Evolutionary conservation across 768 basidiomycete genomes (phyloP).

Genomic region (Suillus fuscotomentosus): DNA sequence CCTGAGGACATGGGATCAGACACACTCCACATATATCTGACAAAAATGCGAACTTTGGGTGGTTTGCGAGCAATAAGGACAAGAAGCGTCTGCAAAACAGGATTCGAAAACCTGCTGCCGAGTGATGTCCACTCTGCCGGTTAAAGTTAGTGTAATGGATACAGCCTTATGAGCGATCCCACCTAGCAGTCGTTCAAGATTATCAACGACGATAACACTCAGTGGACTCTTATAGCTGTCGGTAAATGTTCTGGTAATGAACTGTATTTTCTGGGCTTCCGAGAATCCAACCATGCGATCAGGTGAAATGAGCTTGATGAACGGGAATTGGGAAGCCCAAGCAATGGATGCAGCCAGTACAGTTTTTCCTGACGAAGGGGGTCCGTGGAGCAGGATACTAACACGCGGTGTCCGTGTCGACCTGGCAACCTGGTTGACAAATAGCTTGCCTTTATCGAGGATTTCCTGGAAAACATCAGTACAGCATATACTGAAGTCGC

Average conservation of each 20-base stretch:
- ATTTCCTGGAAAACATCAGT: conserved; percentile 57
- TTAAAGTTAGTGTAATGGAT: not conserved
- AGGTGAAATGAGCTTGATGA: conserved; percentile 96
- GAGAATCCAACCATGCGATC: conserved; percentile 96
- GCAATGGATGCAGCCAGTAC: conserved; percentile 94
- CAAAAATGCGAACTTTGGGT: conserved; percentile 68
- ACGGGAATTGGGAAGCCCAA: conserved; percentile 90
- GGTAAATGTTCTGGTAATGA: conserved; percentile 89
- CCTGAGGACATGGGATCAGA: conserved; percentile 43
- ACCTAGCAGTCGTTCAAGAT: conserved; percentile 91
- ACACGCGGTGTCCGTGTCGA: conserved; percentile 92
- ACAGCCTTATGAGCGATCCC: conserved; percentile 18
- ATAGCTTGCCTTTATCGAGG: conserved; percentile 79
- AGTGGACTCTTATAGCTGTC: conserved; percentile 98
- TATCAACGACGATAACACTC: conserved; percentile 95
- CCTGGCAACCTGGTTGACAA: conserved; percentile 91
- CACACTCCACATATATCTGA: not conserved
- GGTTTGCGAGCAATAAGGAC: conserved; percentile 88
- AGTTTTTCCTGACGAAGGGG: conserved; percentile 91
- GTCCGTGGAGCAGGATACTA: conserved; percentile 85
- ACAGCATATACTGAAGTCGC: conserved; percentile 7
- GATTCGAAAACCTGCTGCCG: conserved; percentile 95
- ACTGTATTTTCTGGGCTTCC: conserved; percentile 88
- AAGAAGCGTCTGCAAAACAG: conserved; percentile 85
- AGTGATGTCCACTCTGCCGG: conserved; percentile 90